Percentiles rank a stretch among this genome's conserved stretches.
phyloP scores from a whole-genome alignment of 2,329 filamentous ascomycete species.

The Zasmidium angulare region DNA sequence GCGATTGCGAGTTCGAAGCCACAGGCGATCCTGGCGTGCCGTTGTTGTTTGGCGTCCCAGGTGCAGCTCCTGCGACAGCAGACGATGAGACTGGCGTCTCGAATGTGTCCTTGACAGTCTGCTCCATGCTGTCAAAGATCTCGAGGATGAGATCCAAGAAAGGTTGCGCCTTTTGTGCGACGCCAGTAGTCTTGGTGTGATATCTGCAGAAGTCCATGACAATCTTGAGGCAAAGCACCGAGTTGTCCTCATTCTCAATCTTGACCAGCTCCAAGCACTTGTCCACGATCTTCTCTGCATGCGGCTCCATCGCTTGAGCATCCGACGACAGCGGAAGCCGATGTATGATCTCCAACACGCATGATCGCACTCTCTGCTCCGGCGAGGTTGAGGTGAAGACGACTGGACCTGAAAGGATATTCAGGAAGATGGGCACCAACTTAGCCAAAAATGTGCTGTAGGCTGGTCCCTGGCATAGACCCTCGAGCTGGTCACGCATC shows the following conservation, averaged over 20 bases:
- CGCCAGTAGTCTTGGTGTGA: slow-evolving; percentile 69
- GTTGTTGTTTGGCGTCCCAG: slow-evolving; percentile 63
- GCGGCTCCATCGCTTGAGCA: slow-evolving; percentile 76
- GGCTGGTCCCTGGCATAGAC: slow-evolving; percentile 74
- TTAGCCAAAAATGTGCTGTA: slow-evolving; percentile 82
- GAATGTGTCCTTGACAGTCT: slow-evolving; percentile 91
- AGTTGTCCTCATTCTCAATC: slow-evolving; percentile 97
- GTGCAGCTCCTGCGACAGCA: slow-evolving; percentile 55
- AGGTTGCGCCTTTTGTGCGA: slow-evolving; percentile 77
- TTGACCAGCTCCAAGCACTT: slow-evolving; percentile 84
- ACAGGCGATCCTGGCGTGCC: slow-evolving; percentile 82
- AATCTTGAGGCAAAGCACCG: slow-evolving; percentile 96
- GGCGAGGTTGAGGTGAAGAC: slow-evolving; percentile 87
- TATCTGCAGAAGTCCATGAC: slow-evolving; percentile 96
- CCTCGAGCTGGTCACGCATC: slow-evolving; percentile 87
- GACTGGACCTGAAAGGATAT: slow-evolving; percentile 78
- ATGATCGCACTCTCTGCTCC: slow-evolving; percentile 93
- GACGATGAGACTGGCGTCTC: slow-evolving; percentile 58
- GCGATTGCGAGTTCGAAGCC: slow-evolving; percentile 60
- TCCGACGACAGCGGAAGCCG: slow-evolving; percentile 68
- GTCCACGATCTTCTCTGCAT: slow-evolving; percentile 85
- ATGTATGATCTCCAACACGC: slow-evolving; percentile 90
- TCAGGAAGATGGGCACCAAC: slow-evolving; percentile 85
- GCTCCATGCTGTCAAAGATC: slow-evolving; percentile 92
- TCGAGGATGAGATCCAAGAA: slow-evolving; percentile 93